Evolutionary conservation across 169 alveolate species (phyloP), one percentile per base, ranked within the genome.

Genomic region (Eimeria nieschulzi): DNA sequence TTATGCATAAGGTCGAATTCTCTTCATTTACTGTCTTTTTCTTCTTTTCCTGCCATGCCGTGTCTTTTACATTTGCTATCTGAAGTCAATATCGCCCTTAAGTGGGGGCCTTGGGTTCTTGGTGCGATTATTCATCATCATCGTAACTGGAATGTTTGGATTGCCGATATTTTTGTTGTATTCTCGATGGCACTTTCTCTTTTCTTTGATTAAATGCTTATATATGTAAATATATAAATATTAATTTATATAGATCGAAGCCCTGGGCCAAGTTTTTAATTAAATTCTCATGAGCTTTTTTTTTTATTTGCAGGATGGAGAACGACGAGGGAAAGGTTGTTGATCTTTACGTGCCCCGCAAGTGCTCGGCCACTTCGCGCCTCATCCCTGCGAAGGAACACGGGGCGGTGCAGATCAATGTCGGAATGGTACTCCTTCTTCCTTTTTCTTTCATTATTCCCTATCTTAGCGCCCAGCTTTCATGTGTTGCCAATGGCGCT

Each of bases 291-390:
- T 59, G 15, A 9, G 8, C 25, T 64, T 64, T 66, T 33, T 66
- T 66, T 66, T 66, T 33, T 53, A 15, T 54, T 19, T 53, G 7
- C 46, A 76, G 85, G 68, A 91, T 91, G 94, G 83, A 85, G 94
- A 96, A 96, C 96, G 97, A 95, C 79, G 97, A 96, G 55, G 96
- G 97, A 70, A 93, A 93, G 79, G 92, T 96, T 21, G 98, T 97
- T 39, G 99, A 97, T 93, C 91, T 96, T 73, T 97, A 97, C 94
- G 94, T 97, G 83, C 98, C 98, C 85, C 95, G 98, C 94, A 97
- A 96, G 86, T 97, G 99, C 95, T 95, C 97, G 25, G 99, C 98
- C 75, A 97, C 99, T 84, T 95, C 96, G 91, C 95, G 97, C 55
- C 92, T 97, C 63, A 94, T 97, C 93, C 96, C 95, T 13, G 95